These are phyloP conservation scores for Trifolium dubium DNA, from an alignment of 306 rosid genomes.

Conservation along the genomic window DNA sequence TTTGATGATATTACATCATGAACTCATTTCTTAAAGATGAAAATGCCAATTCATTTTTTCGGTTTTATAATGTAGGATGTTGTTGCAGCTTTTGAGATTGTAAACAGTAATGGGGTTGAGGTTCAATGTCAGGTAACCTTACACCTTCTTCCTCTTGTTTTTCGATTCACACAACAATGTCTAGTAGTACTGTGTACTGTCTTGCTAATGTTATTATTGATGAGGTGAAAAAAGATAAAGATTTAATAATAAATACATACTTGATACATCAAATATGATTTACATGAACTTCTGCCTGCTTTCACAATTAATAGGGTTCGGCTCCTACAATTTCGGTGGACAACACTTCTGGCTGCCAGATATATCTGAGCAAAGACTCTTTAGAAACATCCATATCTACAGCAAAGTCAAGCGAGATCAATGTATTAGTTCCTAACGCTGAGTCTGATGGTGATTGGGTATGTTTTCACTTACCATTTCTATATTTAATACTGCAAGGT, in stretches of 20 bases:
- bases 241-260: constrained; percentile 12
- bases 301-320: constrained; percentile 64
- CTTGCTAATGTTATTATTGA: constrained; percentile 11
- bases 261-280: constrained; percentile 21
- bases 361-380: constrained; percentile 88
- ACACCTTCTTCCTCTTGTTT: neutral
- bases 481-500: constrained; percentile 10
- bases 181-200: constrained; percentile 18
- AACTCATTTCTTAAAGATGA: constrained; percentile 39
- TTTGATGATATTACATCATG: constrained; percentile 25
- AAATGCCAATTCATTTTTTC: constrained; percentile 28
- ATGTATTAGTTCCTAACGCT: constrained; percentile 83
- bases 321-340: constrained; percentile 96
- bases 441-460: constrained; percentile 91
- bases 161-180: constrained; percentile 12
- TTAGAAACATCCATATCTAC: constrained; percentile 79
- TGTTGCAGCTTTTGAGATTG: constrained; percentile 98
- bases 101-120: constrained; percentile 90
- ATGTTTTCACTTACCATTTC: constrained; percentile 46
- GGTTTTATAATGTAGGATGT: constrained; percentile 72
- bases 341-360: constrained; percentile 88
- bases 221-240: constrained; percentile 18
- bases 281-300: constrained; percentile 19
- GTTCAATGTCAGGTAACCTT: constrained; percentile 90
- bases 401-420: constrained; percentile 96